A percentile compares a stretch with the other conserved stretches of the same genome.
phyloP scores from a whole-genome alignment of 192 early-diverging fungal genomes.

The Spizellomyces sp. region DNA sequence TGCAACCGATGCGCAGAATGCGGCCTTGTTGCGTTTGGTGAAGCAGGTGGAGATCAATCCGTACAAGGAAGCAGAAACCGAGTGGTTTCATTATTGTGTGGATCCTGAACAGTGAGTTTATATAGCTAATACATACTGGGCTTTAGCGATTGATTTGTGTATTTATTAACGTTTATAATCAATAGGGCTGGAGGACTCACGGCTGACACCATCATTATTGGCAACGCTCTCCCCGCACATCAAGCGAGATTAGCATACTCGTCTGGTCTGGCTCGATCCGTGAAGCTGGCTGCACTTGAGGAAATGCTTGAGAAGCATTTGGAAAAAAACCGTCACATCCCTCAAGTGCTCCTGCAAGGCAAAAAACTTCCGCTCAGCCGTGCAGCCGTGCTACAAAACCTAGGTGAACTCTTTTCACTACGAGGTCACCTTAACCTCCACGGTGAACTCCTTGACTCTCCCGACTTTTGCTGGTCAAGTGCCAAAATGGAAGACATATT shows the following conservation, averaged over 20 bases:
- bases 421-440: constrained; percentile 58
- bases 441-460: constrained; percentile 60
- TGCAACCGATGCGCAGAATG: constrained; percentile 40
- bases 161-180: not conserved
- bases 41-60: constrained; percentile 46
- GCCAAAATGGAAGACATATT: constrained; percentile 55
- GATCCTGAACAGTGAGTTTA: constrained; percentile 45
- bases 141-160: too few relatives aligned
- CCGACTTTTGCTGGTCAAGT: constrained; percentile 64
- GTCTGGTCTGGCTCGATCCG: constrained; percentile 56
- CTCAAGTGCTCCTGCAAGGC: constrained; percentile 48
- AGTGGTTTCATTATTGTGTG: constrained; percentile 53
- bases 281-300: constrained; percentile 59
- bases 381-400: constrained; percentile 46
- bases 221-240: constrained; percentile 41
- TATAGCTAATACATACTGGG: not conserved
- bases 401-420: constrained; percentile 56
- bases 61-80: constrained; percentile 46
- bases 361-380: constrained; percentile 48
- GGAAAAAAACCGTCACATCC: constrained; percentile 48
- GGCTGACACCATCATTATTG: constrained; percentile 56
- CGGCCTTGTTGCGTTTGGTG: constrained; percentile 41
- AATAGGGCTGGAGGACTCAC: constrained; percentile 43
- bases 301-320: constrained; percentile 55
- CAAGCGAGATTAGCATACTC: constrained; percentile 60